Evolutionary conservation across 805 yeast species (phyloP), one percentile per base, ranked within the genome.

Genomic region (Ogataea kodamae): DNA sequence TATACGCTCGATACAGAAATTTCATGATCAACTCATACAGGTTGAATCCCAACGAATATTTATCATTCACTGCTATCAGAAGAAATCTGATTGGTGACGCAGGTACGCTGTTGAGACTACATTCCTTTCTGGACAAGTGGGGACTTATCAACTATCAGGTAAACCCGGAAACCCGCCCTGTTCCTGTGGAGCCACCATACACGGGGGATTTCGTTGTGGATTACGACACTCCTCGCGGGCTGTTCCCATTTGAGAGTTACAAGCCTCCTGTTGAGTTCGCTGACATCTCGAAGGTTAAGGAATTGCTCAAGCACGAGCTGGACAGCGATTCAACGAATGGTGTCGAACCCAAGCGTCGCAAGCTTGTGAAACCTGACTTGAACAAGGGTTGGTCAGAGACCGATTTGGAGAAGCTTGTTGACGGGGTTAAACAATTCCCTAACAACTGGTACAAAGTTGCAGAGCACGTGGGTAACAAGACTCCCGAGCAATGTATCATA

Each of bases 61-160:
- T 89, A 24, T 84, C 96, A 0, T 78, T 86, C 39, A 89, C 97
- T 0, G 94, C 96, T 0, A 82, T 88, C 36, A 78, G 97, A 55
- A 78, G 97, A 49, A 86, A 86, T 48, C 68, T 89, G 37, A 88
- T 86, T 9, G 95, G 96, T 37, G 97, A 89, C 64, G 95, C 87
- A 5, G 90, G 94, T 2, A 76, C 96, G 0, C 72, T 89, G 40
- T 74, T 88, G 69, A 75, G 96, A 43, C 77, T 89, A 6, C 95
- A 86, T 53, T 71, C 79, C 33, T 88, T 89, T 54, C 64, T 89
- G 38, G 85, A 78, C 48, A 83, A 82, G 56, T 89, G 97, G 97
- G 97, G 97, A 0, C 66, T 89, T 32, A 85, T 89, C 33, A 89
- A 89, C 59, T 89, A 89, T 57, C 97, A 89, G 59, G 94, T 89